Evolutionary conservation across 129 eudicot species (phyloP).

Genomic region (Scalesia atractyloides): DNA sequence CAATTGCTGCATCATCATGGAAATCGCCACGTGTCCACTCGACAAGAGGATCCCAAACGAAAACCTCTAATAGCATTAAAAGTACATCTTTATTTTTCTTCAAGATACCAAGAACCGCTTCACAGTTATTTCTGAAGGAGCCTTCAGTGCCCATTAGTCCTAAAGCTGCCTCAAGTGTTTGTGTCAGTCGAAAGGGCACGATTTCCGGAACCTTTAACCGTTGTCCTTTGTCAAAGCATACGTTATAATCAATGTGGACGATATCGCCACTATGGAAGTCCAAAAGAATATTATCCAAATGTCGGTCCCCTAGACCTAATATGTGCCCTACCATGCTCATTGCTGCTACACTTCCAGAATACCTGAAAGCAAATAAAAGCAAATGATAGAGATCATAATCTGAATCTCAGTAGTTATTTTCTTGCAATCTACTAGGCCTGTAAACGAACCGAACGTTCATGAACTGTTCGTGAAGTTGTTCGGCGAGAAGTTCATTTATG

Average conservation of each 20-base stretch:
- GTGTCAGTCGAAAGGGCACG: conserved; percentile 97
- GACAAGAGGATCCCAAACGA: conserved; percentile 99
- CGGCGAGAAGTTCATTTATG: no score
- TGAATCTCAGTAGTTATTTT: background rate
- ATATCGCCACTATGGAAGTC: conserved; percentile 91
- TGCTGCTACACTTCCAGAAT: conserved; percentile 89
- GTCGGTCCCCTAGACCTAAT: conserved; percentile 96
- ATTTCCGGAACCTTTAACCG: conserved; percentile 97
- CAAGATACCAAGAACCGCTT: conserved; percentile 79
- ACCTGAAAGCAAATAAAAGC: conserved; percentile 55
- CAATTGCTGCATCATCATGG: conserved; percentile 98
- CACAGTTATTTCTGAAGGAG: conserved; percentile 80
- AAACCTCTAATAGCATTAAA: conserved; percentile 87
- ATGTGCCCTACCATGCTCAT: conserved; percentile 99
- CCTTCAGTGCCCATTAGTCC: conserved; percentile 97
- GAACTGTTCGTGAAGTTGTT: no score
- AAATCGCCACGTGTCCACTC: conserved; percentile 99
- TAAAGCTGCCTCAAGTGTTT: conserved; percentile 90
- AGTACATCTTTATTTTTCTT: conserved; percentile 90
- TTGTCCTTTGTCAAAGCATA: conserved; percentile 98
- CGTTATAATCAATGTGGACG: conserved; percentile 97
- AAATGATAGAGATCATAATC: conserved; percentile 8
- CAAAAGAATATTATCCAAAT: conserved; percentile 90
- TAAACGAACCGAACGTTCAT: no score
- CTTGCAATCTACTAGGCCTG: background rate